Conservation (phyloP, 2,329 filamentous ascomycete genomes). For the Talaromyces sp. region DNA sequence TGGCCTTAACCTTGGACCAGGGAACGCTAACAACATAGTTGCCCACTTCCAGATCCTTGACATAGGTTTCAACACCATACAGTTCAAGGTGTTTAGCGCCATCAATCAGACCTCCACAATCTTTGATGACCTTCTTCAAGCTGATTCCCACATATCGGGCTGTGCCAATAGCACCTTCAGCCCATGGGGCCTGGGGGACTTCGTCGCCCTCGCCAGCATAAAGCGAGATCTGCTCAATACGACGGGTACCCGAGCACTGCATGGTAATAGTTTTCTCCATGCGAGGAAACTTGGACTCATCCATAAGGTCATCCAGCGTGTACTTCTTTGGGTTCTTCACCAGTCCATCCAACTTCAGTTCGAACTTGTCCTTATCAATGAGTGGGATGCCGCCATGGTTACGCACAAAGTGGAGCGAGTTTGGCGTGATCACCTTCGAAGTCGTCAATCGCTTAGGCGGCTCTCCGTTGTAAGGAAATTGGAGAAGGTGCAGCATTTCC, state of each 20-base stretch:
- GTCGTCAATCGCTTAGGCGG: conserved; percentile 55
- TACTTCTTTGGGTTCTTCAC: conserved; percentile 55
- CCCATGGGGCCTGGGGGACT: conserved; percentile 48
- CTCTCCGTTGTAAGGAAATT: conserved; percentile 62
- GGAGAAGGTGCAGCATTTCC: conserved; percentile 57
- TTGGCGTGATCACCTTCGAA: conserved; percentile 54
- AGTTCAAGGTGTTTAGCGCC: conserved; percentile 61
- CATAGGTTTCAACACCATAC: conserved; percentile 66
- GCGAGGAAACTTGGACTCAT: conserved; percentile 56
- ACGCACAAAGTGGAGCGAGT: conserved; percentile 60
- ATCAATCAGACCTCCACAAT: conserved; percentile 57
- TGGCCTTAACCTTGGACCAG: conserved; percentile 60
- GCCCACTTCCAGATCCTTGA: conserved; percentile 60
- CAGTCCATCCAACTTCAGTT: conserved; percentile 54
- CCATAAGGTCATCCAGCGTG: conserved; percentile 55
- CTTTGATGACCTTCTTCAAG: conserved; percentile 65
- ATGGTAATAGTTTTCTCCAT: conserved; percentile 56
- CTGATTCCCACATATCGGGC: conserved; percentile 59
- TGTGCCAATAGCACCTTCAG: conserved; percentile 63
- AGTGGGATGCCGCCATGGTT: conserved; percentile 68
- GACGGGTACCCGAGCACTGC: conserved; percentile 64
- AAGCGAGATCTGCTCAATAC: conserved; percentile 61
- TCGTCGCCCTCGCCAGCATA: conserved; percentile 66
- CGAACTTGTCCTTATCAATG: conserved; percentile 54
- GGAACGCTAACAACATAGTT: conserved; percentile 66